These are phyloP conservation scores for Eruca vesicaria DNA, from an alignment of 441 rosid species.

Conservation along the genomic window DNA sequence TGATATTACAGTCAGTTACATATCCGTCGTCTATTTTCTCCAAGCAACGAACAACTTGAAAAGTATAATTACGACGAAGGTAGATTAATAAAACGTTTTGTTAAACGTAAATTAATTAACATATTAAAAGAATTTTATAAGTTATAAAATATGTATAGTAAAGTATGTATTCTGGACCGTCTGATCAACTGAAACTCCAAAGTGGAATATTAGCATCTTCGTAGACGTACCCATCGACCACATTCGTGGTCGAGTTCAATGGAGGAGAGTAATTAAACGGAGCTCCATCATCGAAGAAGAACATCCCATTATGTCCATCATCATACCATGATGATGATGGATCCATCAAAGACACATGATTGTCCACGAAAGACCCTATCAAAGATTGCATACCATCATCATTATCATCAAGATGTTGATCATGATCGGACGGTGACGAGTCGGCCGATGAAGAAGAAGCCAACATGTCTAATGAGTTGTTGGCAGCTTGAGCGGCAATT, in stretches of 20 bases:
- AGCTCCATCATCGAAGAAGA: slow-evolving; percentile 39
- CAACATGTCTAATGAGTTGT: slow-evolving; percentile 24
- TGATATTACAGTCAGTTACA: not conserved
- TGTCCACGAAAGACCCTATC: slow-evolving; percentile 41
- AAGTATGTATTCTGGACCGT: slow-evolving; percentile 25
- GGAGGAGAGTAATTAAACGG: slow-evolving; percentile 41
- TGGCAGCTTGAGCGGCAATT: slow-evolving; percentile 81
- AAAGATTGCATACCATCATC: slow-evolving; percentile 53
- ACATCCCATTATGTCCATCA: slow-evolving; percentile 46
- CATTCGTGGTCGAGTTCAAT: slow-evolving; percentile 13
- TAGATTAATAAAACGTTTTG: not conserved
- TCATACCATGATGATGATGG: slow-evolving; percentile 41
- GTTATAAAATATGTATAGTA: not conserved
- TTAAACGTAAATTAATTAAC: not conserved
- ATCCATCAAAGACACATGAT: slow-evolving; percentile 39
- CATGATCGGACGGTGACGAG: slow-evolving; percentile 39
- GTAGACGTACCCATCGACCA: slow-evolving; percentile 47
- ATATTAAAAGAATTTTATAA: slow-evolving; percentile 13
- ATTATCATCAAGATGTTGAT: slow-evolving; percentile 34
- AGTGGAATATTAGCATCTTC: slow-evolving; percentile 66
- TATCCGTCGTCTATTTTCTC: slow-evolving; percentile 19
- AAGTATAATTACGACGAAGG: slow-evolving; percentile 3
- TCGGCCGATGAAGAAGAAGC: slow-evolving; percentile 9
- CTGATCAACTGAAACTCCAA: slow-evolving; percentile 68
- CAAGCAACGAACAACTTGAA: slow-evolving; percentile 23